These are phyloP conservation scores for Rostrohypoxylon terebratum DNA, from an alignment of 495 filamentous ascomycete genomes.

Conservation along the genomic window DNA sequence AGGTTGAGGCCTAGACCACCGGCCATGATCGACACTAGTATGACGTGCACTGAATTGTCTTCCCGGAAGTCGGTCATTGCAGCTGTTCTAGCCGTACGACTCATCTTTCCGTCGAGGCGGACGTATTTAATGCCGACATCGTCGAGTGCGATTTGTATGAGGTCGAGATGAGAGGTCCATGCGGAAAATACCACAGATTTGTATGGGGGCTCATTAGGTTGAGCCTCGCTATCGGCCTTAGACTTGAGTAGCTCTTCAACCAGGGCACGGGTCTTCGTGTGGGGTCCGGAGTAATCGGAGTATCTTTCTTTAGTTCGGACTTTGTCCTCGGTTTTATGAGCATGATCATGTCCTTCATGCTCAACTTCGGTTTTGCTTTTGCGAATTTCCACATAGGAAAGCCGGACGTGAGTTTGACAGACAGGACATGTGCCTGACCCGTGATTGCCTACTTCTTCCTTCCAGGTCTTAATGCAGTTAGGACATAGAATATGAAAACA, in stretches of 20 bases:
- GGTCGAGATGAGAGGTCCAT: slow-evolving; percentile 94
- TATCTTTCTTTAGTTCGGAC: slow-evolving; percentile 75
- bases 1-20: slow-evolving; percentile 94
- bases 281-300: slow-evolving; percentile 83
- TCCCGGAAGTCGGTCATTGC: slow-evolving; percentile 82
- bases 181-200: slow-evolving; percentile 93
- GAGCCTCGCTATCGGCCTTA: slow-evolving; percentile 67
- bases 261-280: slow-evolving; percentile 89
- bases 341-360: slow-evolving; percentile 60
- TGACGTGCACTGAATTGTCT: slow-evolving; percentile 76
- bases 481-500: slow-evolving; percentile 88
- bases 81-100: slow-evolving; percentile 72
- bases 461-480: slow-evolving; percentile 70
- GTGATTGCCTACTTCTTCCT: slow-evolving; percentile 52
- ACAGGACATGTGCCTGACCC: slow-evolving; percentile 65
- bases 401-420: slow-evolving; percentile 70
- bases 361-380: slow-evolving; percentile 70
- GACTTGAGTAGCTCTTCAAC: slow-evolving; percentile 72
- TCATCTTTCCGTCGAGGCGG: slow-evolving; percentile 92
- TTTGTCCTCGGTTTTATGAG: slow-evolving; percentile 63
- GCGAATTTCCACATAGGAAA: slow-evolving; percentile 73
- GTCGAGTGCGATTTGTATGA: slow-evolving; percentile 87
- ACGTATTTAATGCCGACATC: slow-evolving; percentile 73
- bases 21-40: slow-evolving; percentile 91
- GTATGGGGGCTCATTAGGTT: slow-evolving; percentile 72